These are phyloP conservation scores for Helenozyma baotianmanensis DNA, from an alignment of 805 yeast species.

Conservation along the genomic window DNA sequence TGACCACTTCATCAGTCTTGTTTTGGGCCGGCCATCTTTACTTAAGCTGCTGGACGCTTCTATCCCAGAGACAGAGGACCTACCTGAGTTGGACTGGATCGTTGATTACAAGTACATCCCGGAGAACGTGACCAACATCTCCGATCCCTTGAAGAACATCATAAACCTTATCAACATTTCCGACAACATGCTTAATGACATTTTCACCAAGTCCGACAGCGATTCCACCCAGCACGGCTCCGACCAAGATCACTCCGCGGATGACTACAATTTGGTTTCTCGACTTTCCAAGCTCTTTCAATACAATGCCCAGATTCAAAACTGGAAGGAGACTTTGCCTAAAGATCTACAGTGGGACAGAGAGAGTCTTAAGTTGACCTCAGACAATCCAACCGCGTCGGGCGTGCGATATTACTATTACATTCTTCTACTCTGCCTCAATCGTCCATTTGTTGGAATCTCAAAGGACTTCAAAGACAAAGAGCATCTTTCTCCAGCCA, in stretches of 20 bases:
- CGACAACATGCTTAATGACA: constrained; percentile 42
- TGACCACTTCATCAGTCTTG: constrained; percentile 57
- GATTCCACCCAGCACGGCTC: constrained; percentile 18
- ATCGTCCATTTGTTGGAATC: constrained; percentile 53
- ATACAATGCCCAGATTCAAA: constrained; percentile 46
- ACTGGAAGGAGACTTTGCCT: constrained; percentile 51
- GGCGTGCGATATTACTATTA: constrained; percentile 55
- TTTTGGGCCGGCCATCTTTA: constrained; percentile 55
- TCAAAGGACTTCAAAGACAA: constrained; percentile 11
- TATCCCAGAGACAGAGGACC: constrained; percentile 52
- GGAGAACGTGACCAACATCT: constrained; percentile 30
- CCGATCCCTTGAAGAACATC: constrained; percentile 40
- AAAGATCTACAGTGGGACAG: constrained; percentile 47
- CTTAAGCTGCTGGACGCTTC: constrained; percentile 55
- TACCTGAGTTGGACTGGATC: constrained; percentile 62
- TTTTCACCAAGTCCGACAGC: constrained; percentile 36
- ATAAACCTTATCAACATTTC: constrained; percentile 40
- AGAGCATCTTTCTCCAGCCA: constrained; percentile 27
- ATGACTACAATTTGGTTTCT: constrained; percentile 42
- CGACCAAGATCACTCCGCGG: constrained; percentile 15
- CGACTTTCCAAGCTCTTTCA: constrained; percentile 34
- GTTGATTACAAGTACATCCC: constrained; percentile 47
- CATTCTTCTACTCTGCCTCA: constrained; percentile 52
- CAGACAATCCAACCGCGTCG: constrained; percentile 51
- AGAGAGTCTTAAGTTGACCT: constrained; percentile 32